Conservation (phyloP, 805 yeast species). For the Yarrowia sp. region DNA sequence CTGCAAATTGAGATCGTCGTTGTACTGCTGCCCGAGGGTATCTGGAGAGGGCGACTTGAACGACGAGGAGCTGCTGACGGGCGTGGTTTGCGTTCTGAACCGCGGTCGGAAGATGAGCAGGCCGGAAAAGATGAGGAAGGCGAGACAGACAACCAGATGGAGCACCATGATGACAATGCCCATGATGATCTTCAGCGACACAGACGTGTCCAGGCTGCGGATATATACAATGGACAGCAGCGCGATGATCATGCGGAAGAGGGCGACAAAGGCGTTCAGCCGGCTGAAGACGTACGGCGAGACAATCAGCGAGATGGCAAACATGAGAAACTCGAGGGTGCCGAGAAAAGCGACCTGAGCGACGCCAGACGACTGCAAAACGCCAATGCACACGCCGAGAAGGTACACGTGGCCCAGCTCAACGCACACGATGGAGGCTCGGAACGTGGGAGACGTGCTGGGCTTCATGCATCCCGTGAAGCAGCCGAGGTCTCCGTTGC, state of each 20-base stretch:
- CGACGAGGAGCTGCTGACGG: background rate
- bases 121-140: background rate
- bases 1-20: background rate
- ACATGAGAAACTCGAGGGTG: conserved; percentile 33
- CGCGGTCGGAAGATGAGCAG: background rate
- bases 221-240: conserved; percentile 6
- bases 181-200: conserved; percentile 4
- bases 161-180: conserved; percentile 12
- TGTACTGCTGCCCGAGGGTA: background rate
- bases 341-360: conserved; percentile 40
- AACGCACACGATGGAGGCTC: background rate
- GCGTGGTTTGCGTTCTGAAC: background rate
- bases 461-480: conserved; percentile 2
- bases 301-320: conserved; percentile 31
- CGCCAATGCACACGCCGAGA: conserved; percentile 34
- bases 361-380: conserved; percentile 38
- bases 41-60: background rate
- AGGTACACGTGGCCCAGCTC: conserved; percentile 3
- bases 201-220: background rate
- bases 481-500: background rate
- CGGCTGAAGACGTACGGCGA: background rate
- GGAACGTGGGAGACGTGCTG: background rate
- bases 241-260: background rate
- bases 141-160: background rate
- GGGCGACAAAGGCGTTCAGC: background rate